Evolutionary conservation across 768 basidiomycete species (phyloP), one percentile per base, ranked within the genome.

Genomic region (Mrakia blollopis): DNA sequence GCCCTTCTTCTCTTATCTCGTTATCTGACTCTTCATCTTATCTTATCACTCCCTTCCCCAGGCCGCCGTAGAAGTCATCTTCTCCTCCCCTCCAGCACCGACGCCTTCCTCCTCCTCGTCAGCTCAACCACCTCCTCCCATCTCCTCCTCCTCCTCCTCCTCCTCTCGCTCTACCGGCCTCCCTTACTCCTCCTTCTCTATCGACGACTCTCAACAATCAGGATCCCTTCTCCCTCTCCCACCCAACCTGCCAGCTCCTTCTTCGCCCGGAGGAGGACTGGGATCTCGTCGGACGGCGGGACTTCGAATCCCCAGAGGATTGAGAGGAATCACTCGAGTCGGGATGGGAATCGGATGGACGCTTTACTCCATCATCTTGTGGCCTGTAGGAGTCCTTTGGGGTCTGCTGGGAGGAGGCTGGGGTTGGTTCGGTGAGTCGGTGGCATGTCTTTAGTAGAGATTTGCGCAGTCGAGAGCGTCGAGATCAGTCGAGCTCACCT

Each of bases 31-130:
- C 47, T 21, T 18, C 16, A 18, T 21, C 47, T 21, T 50, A 88
- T 18, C 88, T 90, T 76, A 81, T 50, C 89, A 23, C 85, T 91
- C 32, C 90, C 89, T 78, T 88, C 86, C 37, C 65, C 80, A 77
- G 70, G 50, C 79, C 72, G 54, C 80, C 79, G 9, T 74, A 80
- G 39, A 79, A 75, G 32, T 73, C 80, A n/a, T 75, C 65, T 75
- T 79, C 78, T 52, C 74, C 77, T 67, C 74, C 80, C 60, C 85
- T 62, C 37, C 78, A 32, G 52, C 30, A 23, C 72, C 77, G 5
- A 25, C 71, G 1, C 54, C 79, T 18, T 47, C 75, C 25, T 68
- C 74, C 47, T 75, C 75, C 18, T 21, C 52, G 14, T 52, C 50
- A 13, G 16, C 23, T 30, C 60, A 23, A 61, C 41, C n/a, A n/a